Base-by-base conservation (phyloP, 345 rosid species). In the Aethionema arabicum region DNA sequence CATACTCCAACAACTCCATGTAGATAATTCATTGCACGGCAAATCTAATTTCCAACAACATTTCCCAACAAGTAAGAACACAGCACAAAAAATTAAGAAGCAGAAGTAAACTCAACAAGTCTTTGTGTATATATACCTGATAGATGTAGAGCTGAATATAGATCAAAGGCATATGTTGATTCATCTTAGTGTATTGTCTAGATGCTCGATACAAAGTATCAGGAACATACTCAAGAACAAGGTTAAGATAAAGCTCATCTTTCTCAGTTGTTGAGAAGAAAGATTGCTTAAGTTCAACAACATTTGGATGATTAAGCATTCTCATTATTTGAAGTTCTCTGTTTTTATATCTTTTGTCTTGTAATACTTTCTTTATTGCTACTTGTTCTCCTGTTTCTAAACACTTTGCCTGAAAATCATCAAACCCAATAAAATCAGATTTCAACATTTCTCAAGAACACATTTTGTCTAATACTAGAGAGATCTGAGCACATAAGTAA, bases 311-410 rank as follows among this genome's bases (percentile, higher is more conserved):
- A 70, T 90, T 76, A 73, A 93, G 71, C 95, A 93, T 82, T 70
- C 84, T 81, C 95, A 92, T 92, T 21, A 87, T 90, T 80, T 87
- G 95, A 43, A 92, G 70, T 67, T 92, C 97, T 77, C 98, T 80
- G 60, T 93, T 93, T 84, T 93, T 93, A 77, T 93, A 93, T 63
- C 97, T 85, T 74, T 85, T 93, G 75, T 93, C 99, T 66, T 93
- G 96, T 46, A 93, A 87, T 68, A 93, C 99, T 83, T 93, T 93
- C 83, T 93, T 93, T 54, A 93, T 93, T 57, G 99, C 97, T 56
- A 93, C 90, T 49, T 81, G 77, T 66, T 90, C 99, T 59, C 95
- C 99, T 12, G 96, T 87, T 85, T 93, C 99, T 65, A 89, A 73
- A 69, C 97, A 93, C 78, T 90, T 93, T 12, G 99, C 99, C 99